Evolutionary conservation across 208 protist genomes (phyloP), one percentile per base, ranked within the genome.

Genomic region (Trypanosoma caninum): DNA sequence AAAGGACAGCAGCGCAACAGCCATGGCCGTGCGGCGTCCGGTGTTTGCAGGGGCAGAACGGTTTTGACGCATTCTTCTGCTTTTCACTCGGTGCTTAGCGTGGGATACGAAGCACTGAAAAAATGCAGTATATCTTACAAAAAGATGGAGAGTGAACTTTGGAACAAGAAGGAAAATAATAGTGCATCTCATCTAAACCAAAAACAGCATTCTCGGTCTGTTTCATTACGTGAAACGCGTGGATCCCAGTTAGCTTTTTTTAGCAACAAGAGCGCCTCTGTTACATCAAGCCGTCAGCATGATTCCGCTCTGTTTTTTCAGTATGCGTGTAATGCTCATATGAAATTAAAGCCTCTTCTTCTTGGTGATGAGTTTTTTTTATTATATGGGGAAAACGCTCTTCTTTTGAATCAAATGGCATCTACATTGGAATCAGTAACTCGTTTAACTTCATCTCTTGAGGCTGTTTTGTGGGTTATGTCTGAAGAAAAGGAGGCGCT

Each of bases 401-500:
- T 35, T 0, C 57, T 34, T 9, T 59, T 84, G 25, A 89, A 89
- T 69, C 56, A 46, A 30, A 65, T 85, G 45, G 74, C 77, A 55
- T 78, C 81, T 20, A 54, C 68, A 22, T 66, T 92, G 45, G 74
- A 84, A 27, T 51, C 66, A 3, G 77, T 80, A 30, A 71, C 60
- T 5, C 69, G 64, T 33, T 42, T 92, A 37, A 57, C 68, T 2
- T 33, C 62, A 5, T 74, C 71, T 28, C 46, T 84, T n/a, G 82
- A 87, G 64, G 33, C 65, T 34, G 61, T 77, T 34, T 41, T 86
- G 52, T 91, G 80, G 80, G 45, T 82, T 20, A 73, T 63, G 52
- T 69, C 77, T 53, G 61, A 47, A 1, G 75, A 76, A 35, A 48
- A 60, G 20, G 70, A 72, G 6, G 55, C 69, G 0, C 61, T 72